These are phyloP conservation scores for Ceratocystis harringtonii DNA, from an alignment of 2,329 filamentous ascomycete genomes.

Conservation along the genomic window DNA sequence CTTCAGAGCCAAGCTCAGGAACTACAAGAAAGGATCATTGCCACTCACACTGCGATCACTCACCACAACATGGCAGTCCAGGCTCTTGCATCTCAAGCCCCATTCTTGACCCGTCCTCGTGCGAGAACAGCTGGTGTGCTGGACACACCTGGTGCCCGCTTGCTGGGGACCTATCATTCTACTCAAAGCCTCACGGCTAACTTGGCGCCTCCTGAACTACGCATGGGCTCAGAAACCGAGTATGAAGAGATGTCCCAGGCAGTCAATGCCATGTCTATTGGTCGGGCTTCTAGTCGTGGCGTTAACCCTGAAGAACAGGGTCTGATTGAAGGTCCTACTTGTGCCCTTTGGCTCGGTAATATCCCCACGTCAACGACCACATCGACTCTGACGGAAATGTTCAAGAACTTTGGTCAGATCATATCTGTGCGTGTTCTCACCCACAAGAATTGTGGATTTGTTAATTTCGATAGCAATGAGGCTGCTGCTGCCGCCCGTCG, in stretches of 20 bases:
- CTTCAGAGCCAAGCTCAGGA: constrained; percentile 44
- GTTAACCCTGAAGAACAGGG: constrained; percentile 63
- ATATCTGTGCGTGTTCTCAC: constrained; percentile 85
- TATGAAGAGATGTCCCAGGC: constrained; percentile 70
- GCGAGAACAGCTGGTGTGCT: constrained; percentile 84
- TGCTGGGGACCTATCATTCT: constrained; percentile 58
- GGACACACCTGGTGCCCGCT: constrained; percentile 55
- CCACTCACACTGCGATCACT: constrained; percentile 58
- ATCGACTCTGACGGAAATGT: constrained; percentile 87
- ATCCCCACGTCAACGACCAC: constrained; percentile 95
- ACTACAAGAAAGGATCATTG: constrained; percentile 47
- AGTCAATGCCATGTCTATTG: constrained; percentile 65
- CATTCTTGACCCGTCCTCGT: constrained; percentile 58
- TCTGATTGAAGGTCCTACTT: constrained; percentile 67
- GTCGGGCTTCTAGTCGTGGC: constrained; percentile 48
- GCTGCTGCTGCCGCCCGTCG: constrained; percentile 81
- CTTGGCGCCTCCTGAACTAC: constrained; percentile 60
- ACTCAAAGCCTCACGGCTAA: constrained; percentile 54
- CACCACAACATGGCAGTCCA: constrained; percentile 90
- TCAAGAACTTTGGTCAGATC: constrained; percentile 82
- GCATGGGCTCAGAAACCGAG: constrained; percentile 58
- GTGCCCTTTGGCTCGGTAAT: constrained; percentile 91
- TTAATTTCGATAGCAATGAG: constrained; percentile 87
- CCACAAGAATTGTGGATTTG: constrained; percentile 97
- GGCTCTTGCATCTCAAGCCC: constrained; percentile 74